These are phyloP conservation scores for Lachancea cidri DNA, from an alignment of 805 yeast genomes.

Conservation along the genomic window DNA sequence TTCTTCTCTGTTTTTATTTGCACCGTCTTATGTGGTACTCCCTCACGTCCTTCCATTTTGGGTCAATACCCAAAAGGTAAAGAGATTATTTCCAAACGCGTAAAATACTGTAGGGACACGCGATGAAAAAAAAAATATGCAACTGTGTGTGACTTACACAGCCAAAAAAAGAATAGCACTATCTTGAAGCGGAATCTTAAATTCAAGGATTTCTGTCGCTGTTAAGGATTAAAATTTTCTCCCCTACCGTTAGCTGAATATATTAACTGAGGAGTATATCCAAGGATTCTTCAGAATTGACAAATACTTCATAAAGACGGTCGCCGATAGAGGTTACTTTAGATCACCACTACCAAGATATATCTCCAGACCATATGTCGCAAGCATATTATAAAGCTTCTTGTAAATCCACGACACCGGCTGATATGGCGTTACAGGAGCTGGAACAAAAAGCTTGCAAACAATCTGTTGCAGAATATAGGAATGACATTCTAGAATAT, in stretches of 20 bases:
- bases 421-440: not conserved
- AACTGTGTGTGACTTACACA: not conserved
- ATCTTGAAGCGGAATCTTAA: not conserved
- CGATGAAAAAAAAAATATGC: not conserved
- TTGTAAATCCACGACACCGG: not conserved
- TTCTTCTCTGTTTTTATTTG: no score
- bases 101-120: not conserved
- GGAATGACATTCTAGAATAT: constrained; percentile 37
- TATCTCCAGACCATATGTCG: not conserved
- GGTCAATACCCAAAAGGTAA: not conserved
- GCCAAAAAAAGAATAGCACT: not conserved
- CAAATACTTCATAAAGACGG: no score
- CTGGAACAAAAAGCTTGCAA: constrained; percentile 32
- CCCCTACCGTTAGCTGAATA: not conserved
- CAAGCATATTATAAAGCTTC: not conserved
- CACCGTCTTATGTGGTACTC: no score
- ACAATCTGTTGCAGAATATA: constrained; percentile 38
- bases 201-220: not conserved
- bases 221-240: not conserved
- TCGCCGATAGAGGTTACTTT: no score
- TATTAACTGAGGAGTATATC: not conserved
- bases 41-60: not conserved
- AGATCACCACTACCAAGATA: no score
- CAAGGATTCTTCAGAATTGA: no score
- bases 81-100: not conserved